Percentiles rank a stretch among this genome's conserved stretches.
These are phyloP conservation scores for Populus deltoides DNA, from an alignment of 345 rosid species.

Conservation along the genomic window DNA sequence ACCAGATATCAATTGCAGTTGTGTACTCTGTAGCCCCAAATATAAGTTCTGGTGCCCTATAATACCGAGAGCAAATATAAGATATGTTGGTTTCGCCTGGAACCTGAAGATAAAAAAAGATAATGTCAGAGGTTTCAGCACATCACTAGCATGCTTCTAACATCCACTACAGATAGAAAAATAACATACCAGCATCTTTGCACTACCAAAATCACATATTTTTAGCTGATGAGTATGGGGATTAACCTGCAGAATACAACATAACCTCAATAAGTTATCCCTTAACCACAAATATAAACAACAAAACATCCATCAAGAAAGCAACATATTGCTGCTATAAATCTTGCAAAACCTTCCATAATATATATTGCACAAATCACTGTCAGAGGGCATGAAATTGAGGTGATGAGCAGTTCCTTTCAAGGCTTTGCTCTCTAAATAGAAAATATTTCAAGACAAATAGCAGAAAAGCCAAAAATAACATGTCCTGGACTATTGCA, in stretches of 20 bases:
- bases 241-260: conserved; percentile 62
- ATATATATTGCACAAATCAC: conserved; percentile 1
- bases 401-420: background rate
- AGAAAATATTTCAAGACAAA: background rate
- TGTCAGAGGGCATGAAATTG: background rate
- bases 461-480: background rate
- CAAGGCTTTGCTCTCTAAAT: background rate
- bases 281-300: background rate
- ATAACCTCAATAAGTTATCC: conserved; percentile 13
- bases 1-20: conserved; percentile 97
- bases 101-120: conserved; percentile 46
- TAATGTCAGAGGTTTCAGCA: background rate
- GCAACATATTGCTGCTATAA: background rate
- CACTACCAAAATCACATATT: conserved; percentile 97
- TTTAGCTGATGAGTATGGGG: conserved; percentile 83
- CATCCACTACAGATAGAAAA: background rate
- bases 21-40: conserved; percentile 97
- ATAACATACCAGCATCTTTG: conserved; percentile 89
- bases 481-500: background rate
- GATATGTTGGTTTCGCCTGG: conserved; percentile 98
- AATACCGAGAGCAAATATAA: conserved; percentile 94
- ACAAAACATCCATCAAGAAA: background rate
- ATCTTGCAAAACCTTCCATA: background rate
- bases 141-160: conserved; percentile 9
- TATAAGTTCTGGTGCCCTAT: conserved; percentile 98